Percentiles rank a stretch among this genome's conserved stretches.
Conservation (phyloP, 2,329 filamentous ascomycete species). For the Xylariaceae sp. region DNA sequence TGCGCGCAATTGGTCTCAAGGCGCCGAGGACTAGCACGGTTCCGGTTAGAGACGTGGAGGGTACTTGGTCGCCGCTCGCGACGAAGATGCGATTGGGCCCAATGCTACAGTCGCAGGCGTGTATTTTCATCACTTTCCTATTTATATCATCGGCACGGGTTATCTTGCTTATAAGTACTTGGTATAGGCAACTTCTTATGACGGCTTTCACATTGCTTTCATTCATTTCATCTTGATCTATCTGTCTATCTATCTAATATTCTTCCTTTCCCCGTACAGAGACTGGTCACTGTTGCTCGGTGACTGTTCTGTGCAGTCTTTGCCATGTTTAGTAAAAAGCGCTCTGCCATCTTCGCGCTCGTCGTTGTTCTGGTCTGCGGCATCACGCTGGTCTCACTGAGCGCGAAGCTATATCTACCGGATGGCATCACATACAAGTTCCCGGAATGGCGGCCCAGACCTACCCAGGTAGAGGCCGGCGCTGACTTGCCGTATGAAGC, state of each 20-base stretch:
- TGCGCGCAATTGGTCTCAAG: not conserved
- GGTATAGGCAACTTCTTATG: too few relatives aligned
- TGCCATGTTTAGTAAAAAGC: constrained; percentile 5
- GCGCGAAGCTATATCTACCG: not conserved
- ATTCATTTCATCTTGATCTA: not conserved
- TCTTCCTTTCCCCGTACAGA: not conserved
- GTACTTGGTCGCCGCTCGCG: too few relatives aligned
- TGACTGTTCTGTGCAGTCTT: not conserved
- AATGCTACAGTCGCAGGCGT: too few relatives aligned
- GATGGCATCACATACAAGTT: not conserved
- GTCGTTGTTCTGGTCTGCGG: not conserved
- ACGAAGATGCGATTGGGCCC: too few relatives aligned
- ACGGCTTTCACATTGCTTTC: not conserved
- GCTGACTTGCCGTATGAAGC: not conserved
- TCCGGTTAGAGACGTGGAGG: not conserved
- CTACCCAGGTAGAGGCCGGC: not conserved
- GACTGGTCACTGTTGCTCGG: not conserved
- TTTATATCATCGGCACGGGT: too few relatives aligned
- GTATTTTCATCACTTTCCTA: too few relatives aligned
- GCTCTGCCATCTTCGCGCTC: not conserved
- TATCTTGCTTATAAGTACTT: too few relatives aligned
- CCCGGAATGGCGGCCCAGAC: not conserved
- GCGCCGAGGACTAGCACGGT: not conserved
- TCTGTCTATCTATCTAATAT: not conserved
- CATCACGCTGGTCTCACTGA: not conserved